Evolutionary conservation across 2,329 filamentous ascomycete species (phyloP).

Genomic region (Cladophialophora exuberans): DNA sequence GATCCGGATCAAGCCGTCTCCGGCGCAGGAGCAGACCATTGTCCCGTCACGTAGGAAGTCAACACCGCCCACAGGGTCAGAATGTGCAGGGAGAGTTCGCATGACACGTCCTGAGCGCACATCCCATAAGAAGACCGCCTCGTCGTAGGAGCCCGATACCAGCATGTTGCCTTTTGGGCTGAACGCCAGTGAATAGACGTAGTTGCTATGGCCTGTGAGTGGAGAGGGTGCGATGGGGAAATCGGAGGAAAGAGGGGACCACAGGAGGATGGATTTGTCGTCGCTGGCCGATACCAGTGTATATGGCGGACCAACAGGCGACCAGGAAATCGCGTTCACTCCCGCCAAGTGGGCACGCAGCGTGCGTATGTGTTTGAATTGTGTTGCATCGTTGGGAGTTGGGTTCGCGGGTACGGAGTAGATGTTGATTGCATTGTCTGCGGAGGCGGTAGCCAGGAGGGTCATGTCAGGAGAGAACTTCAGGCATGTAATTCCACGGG

Average conservation of each 20-base stretch:
- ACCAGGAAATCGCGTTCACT: conserved; percentile 92
- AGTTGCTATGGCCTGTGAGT: conserved; percentile 89
- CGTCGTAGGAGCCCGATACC: conserved; percentile 92
- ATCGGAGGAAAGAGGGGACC: conserved; percentile 69
- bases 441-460: conserved; percentile 87
- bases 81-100: conserved; percentile 89
- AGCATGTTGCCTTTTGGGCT: conserved; percentile 98
- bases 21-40: conserved; percentile 85
- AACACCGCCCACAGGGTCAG: conserved; percentile 89
- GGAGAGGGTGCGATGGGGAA: conserved; percentile 53
- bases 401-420: conserved; percentile 52
- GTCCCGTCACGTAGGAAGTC: conserved; percentile 94
- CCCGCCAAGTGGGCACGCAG: conserved; percentile 93
- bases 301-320: conserved; percentile 71
- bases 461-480: conserved; percentile 88
- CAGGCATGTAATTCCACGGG: conserved; percentile 77
- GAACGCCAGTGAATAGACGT: conserved; percentile 91
- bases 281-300: conserved; percentile 90
- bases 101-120: conserved; percentile 84
- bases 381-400: conserved; percentile 60
- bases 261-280: conserved; percentile 93
- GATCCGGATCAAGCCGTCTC: conserved; percentile 87
- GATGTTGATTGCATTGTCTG: conserved; percentile 87
- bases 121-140: conserved; percentile 97
- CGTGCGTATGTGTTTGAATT: conserved; percentile 77